Base-by-base conservation (phyloP, 805 yeast species). In the Spencermartinsiella europaea region DNA sequence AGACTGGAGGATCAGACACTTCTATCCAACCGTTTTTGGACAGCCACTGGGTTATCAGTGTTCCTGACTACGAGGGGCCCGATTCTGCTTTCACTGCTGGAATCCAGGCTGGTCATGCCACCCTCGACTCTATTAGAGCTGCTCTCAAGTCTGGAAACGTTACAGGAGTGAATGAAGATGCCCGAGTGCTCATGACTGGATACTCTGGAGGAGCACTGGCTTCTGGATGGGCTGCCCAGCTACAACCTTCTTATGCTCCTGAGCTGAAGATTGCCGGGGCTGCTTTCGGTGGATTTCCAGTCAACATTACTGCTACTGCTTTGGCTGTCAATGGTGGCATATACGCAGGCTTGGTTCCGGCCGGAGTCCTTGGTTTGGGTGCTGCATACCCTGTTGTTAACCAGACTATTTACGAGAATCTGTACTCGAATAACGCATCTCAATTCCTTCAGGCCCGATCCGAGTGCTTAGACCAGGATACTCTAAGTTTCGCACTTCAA, bases 41-140 rank as follows among this genome's bases (percentile, higher is more conserved):
- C 34, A 35, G 22, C 14, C 54, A 56, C 17, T 38, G 42, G 42
- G 34, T 36, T 28, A 42, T 54, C 7, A 42, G 25, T 21, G 38
- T 50, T 3, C 57, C 57, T 5, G 57, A 54, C 35, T 54, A 54
- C 40, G 56, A 54, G 34, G 57, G 57, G 15, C 48, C 51, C 8
- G 17, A 42, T 4, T 34, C 47, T 21, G 46, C 57, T 3, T 54
- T 52, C 46, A 50, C 54, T 16, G 52, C 47, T 4, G 57, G 56
- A 2, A 34, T 46, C 20, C 43, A 45, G 14, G 57, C 56, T 10
- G 67, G 66, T 5, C 56, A 52, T 21, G 49, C 51, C 21, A 50
- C 56, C 3, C 58, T 64, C 12, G 65, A 63, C 45, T 51, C 64
- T 1, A 42, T 63, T 5, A 46, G 62, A 2, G 67, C 66, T 1